Evolutionary conservation across 1,139 yeast species (phyloP).

Genomic region (Kodamaea alishanica): DNA sequence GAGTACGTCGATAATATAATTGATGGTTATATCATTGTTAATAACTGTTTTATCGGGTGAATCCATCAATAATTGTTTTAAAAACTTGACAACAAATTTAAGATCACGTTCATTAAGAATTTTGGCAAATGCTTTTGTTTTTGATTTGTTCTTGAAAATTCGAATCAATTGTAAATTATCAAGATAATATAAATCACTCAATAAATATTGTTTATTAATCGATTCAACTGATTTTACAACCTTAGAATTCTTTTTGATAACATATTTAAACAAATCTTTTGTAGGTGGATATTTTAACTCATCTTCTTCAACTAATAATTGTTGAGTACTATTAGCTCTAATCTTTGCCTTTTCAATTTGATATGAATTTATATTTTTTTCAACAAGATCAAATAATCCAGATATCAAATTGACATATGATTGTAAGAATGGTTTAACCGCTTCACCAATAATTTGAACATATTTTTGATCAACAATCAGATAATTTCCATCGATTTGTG

Average conservation of each 20-base stretch:
- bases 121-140: slow-evolving; percentile 41
- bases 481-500: slow-evolving; percentile 19
- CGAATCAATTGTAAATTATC: slow-evolving; percentile 33
- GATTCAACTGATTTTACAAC: slow-evolving; percentile 26
- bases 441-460: slow-evolving; percentile 25
- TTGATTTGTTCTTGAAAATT: slow-evolving; percentile 42
- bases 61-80: slow-evolving; percentile 20
- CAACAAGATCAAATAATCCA: slow-evolving; percentile 14
- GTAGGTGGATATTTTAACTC: slow-evolving; percentile 37
- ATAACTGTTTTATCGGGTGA: slow-evolving; percentile 8
- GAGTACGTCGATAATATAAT: slow-evolving; percentile 38
- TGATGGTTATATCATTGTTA: slow-evolving; percentile 22
- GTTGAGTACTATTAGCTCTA: slow-evolving; percentile 12
- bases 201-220: slow-evolving; percentile 43
- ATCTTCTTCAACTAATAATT: slow-evolving; percentile 23
- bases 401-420: slow-evolving; percentile 35
- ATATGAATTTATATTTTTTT: slow-evolving; percentile 4
- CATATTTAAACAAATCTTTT: slow-evolving; percentile 31
- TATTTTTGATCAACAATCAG: slow-evolving; percentile 23
- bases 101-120: slow-evolving; percentile 31
- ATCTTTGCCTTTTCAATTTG: slow-evolving; percentile 10
- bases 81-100: slow-evolving; percentile 25
- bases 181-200: slow-evolving; percentile 41
- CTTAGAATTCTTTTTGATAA: slow-evolving; percentile 9
- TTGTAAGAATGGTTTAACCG: slow-evolving; percentile 40